Percentiles rank a stretch among this genome's conserved stretches.
Conservation (phyloP, 352 stramenopile genomes). For the Phytophthora quininea region DNA sequence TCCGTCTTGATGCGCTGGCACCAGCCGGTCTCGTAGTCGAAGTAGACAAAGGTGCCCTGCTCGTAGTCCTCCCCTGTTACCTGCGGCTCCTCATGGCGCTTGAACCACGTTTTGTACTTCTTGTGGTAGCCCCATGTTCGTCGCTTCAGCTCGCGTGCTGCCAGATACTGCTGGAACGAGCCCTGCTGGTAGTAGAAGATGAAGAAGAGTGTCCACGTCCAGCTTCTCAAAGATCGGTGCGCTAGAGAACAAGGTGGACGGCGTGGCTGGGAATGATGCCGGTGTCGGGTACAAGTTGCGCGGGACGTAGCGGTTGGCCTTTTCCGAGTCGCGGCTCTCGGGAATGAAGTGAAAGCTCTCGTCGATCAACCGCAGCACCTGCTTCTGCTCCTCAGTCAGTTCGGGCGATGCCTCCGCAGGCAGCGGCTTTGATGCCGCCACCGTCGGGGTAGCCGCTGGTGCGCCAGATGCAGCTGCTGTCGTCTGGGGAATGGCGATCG, state of each 20-base stretch:
- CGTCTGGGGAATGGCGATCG: conserved; percentile 15
- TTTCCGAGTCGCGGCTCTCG: conserved; percentile 89
- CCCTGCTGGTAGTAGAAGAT: conserved; percentile 99
- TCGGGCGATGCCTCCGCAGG: conserved; percentile 49
- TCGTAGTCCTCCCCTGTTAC: conserved; percentile 98
- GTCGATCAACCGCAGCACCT: conserved; percentile 83
- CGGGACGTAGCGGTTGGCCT: conserved; percentile 92
- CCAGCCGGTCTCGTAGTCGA: conserved; percentile 99
- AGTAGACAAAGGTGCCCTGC: conserved; percentile 99
- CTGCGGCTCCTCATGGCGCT: conserved; percentile 96
- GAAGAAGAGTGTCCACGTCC: conserved; percentile 99
- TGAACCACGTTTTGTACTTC: conserved; percentile 99
- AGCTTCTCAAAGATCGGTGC: conserved; percentile 97
- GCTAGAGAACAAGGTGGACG: conserved; percentile 93
- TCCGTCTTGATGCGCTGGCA: conserved; percentile 99
- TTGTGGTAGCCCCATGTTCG: conserved; percentile 99
- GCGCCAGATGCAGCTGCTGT: conserved; percentile 16
- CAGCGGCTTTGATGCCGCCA: conserved; percentile 23
- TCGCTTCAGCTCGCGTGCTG: conserved; percentile 97
- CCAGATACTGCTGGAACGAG: conserved; percentile 99
- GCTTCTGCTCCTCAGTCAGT: conserved; percentile 81
- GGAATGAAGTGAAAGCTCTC: conserved; percentile 94
- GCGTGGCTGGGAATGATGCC: conserved; percentile 88
- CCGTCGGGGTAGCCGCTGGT: conserved; percentile 28
- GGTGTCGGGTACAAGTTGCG: conserved; percentile 95